Conservation (phyloP, 192 early-diverging fungal species). For the Coemansia sp. region DNA sequence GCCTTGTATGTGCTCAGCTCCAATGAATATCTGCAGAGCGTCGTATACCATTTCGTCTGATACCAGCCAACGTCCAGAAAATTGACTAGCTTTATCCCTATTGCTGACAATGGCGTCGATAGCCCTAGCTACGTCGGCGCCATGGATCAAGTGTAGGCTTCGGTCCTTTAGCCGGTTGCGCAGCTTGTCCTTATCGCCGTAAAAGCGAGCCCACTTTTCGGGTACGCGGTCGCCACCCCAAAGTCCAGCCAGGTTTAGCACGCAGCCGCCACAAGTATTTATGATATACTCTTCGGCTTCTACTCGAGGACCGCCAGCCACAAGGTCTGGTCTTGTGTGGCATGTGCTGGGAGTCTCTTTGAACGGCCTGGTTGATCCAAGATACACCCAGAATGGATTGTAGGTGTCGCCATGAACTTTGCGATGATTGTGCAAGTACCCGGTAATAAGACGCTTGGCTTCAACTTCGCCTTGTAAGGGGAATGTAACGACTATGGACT, state of each 20-base stretch:
- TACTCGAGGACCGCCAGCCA: slow-evolving; percentile 27
- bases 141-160: slow-evolving; percentile 49
- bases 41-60: slow-evolving; percentile 46
- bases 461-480: slow-evolving; percentile 29
- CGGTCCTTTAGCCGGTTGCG: slow-evolving; percentile 32
- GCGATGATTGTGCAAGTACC: slow-evolving; percentile 16
- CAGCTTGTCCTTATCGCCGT: slow-evolving; percentile 30
- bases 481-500: slow-evolving; percentile 39
- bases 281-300: slow-evolving; percentile 42
- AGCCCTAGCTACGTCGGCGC: slow-evolving; percentile 41
- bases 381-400: slow-evolving; percentile 35
- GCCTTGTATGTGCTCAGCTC: slow-evolving; percentile 23
- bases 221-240: slow-evolving; percentile 52
- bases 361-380: slow-evolving; percentile 49
- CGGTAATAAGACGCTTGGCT: slow-evolving; percentile 17
- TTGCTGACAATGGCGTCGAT: slow-evolving; percentile 19
- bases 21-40: slow-evolving; percentile 30
- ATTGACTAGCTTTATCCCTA: background rate
- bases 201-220: slow-evolving; percentile 41
- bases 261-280: slow-evolving; percentile 17
- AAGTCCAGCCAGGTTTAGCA: slow-evolving; percentile 50
- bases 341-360: slow-evolving; percentile 43
- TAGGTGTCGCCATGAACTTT: background rate
- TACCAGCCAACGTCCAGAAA: slow-evolving; percentile 41
- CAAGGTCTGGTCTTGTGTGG: slow-evolving; percentile 23